These are phyloP conservation scores for Raffaelea ambrosiae DNA, from an alignment of 2,329 filamentous ascomycete species.

Conservation along the genomic window DNA sequence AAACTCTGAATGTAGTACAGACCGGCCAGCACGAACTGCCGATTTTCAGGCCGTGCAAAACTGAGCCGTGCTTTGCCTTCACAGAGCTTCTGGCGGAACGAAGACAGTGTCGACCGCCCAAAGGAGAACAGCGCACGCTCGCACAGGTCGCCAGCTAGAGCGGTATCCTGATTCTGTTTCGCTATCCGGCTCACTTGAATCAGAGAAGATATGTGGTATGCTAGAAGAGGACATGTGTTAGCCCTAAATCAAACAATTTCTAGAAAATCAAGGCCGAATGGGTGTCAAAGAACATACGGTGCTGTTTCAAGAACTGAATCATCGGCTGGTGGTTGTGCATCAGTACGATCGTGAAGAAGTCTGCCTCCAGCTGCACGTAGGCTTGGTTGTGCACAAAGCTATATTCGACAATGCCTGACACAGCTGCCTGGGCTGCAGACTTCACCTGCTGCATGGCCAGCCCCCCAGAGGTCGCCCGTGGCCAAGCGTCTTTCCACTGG, in stretches of 20 bases:
- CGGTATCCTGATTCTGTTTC: conserved; percentile 78
- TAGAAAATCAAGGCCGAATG: no score
- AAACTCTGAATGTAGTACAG: conserved; percentile 85
- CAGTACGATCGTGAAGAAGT: conserved; percentile 74
- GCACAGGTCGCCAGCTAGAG: conserved; percentile 76
- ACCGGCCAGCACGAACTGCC: conserved; percentile 84
- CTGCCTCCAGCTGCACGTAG: conserved; percentile 66
- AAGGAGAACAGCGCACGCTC: conserved; percentile 90
- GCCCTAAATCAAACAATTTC: no score
- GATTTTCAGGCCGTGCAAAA: conserved; percentile 76
- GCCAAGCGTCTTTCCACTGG: conserved; percentile 83
- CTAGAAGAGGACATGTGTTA: conserved; percentile 22
- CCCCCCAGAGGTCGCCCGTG: conserved; percentile 67
- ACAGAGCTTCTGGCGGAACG: conserved; percentile 67
- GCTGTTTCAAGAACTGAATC: conserved; percentile 62
- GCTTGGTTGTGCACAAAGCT: conserved; percentile 63
- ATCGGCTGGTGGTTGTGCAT: conserved; percentile 77
- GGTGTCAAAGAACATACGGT: no score
- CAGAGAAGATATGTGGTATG: conserved; percentile 90
- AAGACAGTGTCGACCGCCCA: conserved; percentile 77
- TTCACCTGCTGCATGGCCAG: conserved; percentile 56
- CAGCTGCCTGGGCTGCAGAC: conserved; percentile 3
- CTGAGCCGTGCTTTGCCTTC: conserved; percentile 73
- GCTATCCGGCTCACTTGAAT: conserved; percentile 89
- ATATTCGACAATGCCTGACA: conserved; percentile 56